Evolutionary conservation across 495 filamentous ascomycete genomes (phyloP).

Genomic region (Trichoderma reesei): DNA sequence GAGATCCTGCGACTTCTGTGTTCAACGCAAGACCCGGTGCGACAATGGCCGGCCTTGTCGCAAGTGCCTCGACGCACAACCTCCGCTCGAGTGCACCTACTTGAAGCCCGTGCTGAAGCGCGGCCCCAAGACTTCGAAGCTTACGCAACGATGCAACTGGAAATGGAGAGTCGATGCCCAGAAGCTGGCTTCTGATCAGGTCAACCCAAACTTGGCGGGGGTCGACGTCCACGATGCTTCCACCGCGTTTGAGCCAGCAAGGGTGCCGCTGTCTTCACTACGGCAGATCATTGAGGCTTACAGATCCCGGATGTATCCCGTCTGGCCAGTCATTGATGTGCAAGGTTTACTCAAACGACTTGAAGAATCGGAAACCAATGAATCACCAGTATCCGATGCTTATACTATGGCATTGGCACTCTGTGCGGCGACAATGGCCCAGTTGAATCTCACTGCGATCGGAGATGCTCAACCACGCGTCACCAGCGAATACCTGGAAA

Average conservation of each 20-base stretch:
- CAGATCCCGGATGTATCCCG: not conserved
- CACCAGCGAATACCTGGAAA: not conserved
- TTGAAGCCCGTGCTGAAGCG: not conserved
- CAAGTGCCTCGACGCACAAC: conserved; percentile 1
- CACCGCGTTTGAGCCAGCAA: not conserved
- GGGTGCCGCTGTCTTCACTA: not conserved
- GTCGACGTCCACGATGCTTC: not conserved
- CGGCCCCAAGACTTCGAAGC: conserved; percentile 7
- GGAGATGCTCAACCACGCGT: not conserved
- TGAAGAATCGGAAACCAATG: not conserved
- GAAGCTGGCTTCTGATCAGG: not conserved
- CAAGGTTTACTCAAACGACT: not conserved
- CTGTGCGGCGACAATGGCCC: not conserved
- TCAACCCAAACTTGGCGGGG: not conserved
- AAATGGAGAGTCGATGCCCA: not conserved
- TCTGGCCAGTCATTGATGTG: not conserved
- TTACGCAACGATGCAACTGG: not conserved
- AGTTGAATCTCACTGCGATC: not conserved
- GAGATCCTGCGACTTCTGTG: conserved; percentile 1
- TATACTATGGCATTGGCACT: not conserved
- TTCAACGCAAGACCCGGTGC: conserved; percentile 1
- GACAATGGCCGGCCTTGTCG: conserved; percentile 4
- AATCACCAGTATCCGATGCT: not conserved
- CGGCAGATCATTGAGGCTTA: not conserved
- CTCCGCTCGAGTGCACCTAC: not conserved